Evolutionary conservation across 768 basidiomycete species (phyloP).

Genomic region (Lactifluus volemus): DNA sequence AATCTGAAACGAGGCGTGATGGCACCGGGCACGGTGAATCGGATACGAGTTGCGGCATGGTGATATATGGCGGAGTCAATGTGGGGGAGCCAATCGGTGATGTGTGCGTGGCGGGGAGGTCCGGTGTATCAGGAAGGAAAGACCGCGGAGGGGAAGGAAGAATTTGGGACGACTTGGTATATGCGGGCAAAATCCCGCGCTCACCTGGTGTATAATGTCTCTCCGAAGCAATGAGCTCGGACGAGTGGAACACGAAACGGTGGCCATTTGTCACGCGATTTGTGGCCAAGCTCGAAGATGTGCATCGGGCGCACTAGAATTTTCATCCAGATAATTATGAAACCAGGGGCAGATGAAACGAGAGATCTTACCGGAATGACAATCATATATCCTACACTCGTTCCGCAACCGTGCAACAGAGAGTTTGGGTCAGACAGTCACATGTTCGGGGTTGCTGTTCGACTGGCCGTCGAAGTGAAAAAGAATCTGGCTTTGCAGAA

Average conservation of each 20-base stretch:
- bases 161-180: slow-evolving; percentile 13
- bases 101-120: slow-evolving; percentile 14
- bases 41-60: slow-evolving; percentile 13
- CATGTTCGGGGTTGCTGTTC: slow-evolving; percentile 46
- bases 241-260: slow-evolving; percentile 80
- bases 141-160: slow-evolving; percentile 4
- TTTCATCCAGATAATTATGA: slow-evolving; percentile 12
- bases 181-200: slow-evolving; percentile 32
- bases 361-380: slow-evolving; percentile 48
- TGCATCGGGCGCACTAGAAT: slow-evolving; percentile 58
- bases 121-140: slow-evolving; percentile 24
- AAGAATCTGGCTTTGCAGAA: slow-evolving; percentile 33
- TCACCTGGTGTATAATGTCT: slow-evolving; percentile 57
- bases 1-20: slow-evolving; percentile 28
- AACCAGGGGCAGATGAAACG: not conserved
- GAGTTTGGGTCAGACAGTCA: slow-evolving; percentile 75
- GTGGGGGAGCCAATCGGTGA: not conserved
- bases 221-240: slow-evolving; percentile 52
- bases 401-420: slow-evolving; percentile 78
- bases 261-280: slow-evolving; percentile 77
- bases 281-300: slow-evolving; percentile 53
- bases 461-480: slow-evolving; percentile 22
- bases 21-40: slow-evolving; percentile 22
- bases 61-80: not conserved
- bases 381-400: slow-evolving; percentile 71